Evolutionary conservation across 257 asterid species (phyloP), one percentile per base, ranked within the genome.

Genomic region (Hygrophila difformis): DNA sequence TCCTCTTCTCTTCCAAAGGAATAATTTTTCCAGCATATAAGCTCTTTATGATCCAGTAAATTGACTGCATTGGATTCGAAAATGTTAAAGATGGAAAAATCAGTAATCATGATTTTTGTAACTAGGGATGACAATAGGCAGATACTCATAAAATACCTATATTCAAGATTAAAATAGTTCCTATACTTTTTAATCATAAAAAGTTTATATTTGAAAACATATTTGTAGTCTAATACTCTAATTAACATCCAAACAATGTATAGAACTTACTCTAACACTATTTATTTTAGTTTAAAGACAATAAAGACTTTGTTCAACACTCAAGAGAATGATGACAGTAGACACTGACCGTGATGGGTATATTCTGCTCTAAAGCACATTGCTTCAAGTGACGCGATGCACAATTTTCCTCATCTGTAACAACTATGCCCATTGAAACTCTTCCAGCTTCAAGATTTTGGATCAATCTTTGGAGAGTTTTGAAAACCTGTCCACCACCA

Each of bases 401-500:
- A 53, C 64, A 55, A 39, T 53, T 66, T 34, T 67, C 80, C 41
- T 74, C 78, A 48, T 70, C 85, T 47, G 67, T 49, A 67, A 84
- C 72, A 61, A 84, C 52, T 44, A 72, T 59, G 29, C 81, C 95
- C 35, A 21, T 40, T 12, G 71, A 70, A 62, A 81, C 61, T 62
- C 44, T 69, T 53, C 76, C 76, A 53, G 75, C 56, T 53, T 78
- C 87, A 48, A 70, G 73, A 65, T 62, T 54, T 65, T 81, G 79
- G 44, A 78, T 66, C 73, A 84, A 63, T 59, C 58, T 60, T 44
- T 71, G 82, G 51, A 84, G 75, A 17, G 87, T 75, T 55, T 55
- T 78, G 74, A 78, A 75, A 56, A 81, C 82, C 63, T 72, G 81
- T 20, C 84, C 93, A 29, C 93, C 95, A 31, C 93, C 91, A 63